Conservation (phyloP, 306 rosid species). For the Citrullus colocynthis region DNA sequence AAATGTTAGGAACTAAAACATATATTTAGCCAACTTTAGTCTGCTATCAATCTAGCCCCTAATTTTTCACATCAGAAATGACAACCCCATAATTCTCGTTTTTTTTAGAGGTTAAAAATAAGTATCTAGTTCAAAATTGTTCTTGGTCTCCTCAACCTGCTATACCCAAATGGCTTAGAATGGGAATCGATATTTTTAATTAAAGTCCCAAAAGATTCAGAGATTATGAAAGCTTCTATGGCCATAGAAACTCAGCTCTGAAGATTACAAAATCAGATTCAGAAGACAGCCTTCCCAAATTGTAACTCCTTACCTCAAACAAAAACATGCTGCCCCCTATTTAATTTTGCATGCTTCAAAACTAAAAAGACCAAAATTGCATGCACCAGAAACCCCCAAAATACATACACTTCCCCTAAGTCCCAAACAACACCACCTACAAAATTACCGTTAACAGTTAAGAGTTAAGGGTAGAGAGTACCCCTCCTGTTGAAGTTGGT, state of each 20-base stretch:
- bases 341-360: background rate
- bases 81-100: background rate
- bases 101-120: background rate
- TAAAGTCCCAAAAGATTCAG: background rate
- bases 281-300: background rate
- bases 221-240: background rate
- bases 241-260: background rate
- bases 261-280: background rate
- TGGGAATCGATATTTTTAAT: background rate
- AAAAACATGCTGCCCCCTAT: background rate
- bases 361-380: conserved; percentile 1
- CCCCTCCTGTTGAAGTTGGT: conserved; percentile 54
- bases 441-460: conserved; percentile 8
- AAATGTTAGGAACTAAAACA: too few species aligned
- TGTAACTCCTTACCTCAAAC: background rate
- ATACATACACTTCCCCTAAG: background rate
- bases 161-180: background rate
- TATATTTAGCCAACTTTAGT: too few species aligned
- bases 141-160: background rate
- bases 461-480: conserved; percentile 81
- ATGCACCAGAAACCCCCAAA: conserved; percentile 1
- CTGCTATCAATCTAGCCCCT: too few species aligned
- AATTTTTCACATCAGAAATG: background rate
- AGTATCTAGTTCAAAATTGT: background rate
- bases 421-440: background rate